phyloP scores from a whole-genome alignment of 1,139 yeast species.

The Trichomonascaceae sp. region DNA sequence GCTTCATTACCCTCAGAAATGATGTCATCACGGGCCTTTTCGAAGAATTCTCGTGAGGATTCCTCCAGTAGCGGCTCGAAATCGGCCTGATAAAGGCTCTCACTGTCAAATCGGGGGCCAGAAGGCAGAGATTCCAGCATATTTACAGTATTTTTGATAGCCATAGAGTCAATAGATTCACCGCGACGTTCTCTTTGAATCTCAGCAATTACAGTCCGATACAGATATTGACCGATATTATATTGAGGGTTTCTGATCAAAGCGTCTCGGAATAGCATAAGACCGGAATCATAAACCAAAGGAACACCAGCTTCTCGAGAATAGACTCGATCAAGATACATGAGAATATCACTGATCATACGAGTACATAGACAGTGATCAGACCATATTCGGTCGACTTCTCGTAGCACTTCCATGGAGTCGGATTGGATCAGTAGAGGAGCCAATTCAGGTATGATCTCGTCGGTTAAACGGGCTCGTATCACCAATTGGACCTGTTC shows the following conservation, averaged over 20 bases:
- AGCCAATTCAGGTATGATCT: constrained; percentile 23
- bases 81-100: constrained; percentile 50
- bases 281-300: constrained; percentile 69
- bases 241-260: constrained; percentile 40
- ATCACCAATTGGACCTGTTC: constrained; percentile 53
- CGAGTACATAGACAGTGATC: constrained; percentile 72
- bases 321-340: constrained; percentile 81
- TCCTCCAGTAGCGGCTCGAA: constrained; percentile 64
- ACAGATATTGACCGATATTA: constrained; percentile 48
- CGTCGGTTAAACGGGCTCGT: constrained; percentile 41
- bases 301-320: constrained; percentile 67
- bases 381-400: constrained; percentile 57
- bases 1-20: constrained; percentile 41
- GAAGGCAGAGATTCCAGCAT: constrained; percentile 61
- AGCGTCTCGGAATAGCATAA: constrained; percentile 48
- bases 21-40: constrained; percentile 41
- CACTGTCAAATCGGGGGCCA: constrained; percentile 34
- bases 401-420: constrained; percentile 37
- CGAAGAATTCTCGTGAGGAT: constrained; percentile 53
- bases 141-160: constrained; percentile 53
- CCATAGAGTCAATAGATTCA: constrained; percentile 51
- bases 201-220: constrained; percentile 49
- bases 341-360: constrained; percentile 76
- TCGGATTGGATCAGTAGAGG: constrained; percentile 16
- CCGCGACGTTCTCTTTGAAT: constrained; percentile 58